Base-by-base conservation (phyloP, 768 basidiomycete species). In the Pleurotus pulmonarius region DNA sequence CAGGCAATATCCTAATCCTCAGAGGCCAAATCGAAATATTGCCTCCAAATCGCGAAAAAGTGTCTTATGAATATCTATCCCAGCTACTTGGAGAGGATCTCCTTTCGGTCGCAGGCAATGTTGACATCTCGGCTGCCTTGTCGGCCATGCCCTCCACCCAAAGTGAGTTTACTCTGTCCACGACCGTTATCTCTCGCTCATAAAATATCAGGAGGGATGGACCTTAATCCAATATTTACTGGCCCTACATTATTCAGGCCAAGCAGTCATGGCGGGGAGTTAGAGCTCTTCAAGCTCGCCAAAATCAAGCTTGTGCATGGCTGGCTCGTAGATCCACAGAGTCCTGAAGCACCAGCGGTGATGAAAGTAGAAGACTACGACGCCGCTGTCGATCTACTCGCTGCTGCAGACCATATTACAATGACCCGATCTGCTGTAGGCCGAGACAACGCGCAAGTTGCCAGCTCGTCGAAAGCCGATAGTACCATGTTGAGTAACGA, bases 1-100 rank as follows among this genome's bases (percentile, higher is more conserved):
- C 43, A 90, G 91, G 91, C 72, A 97, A 97, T 66, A 90, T 94
- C 49, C 80, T 96, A 26, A 86, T 96, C 58, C 76, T 97, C 2
- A 83, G 93, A n/a, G 88, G 86, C 49, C 79, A 89, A 61, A 91
- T 96, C 59, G 70, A 81, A 52, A 86, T 97, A 59, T 76, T 79
- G 34, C 90, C 92, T 0, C 75, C 67, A 18, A 76, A 82, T 47
- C 86, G 90, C 24, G 76, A 70, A 29, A 83, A 80, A 16, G 92
- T 92, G 20, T 88, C 90, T 13, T 97, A 95, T 70, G 88, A 91
- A 58, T 85, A 88, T 57, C 83, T 97, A 18, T 85, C 93, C 3
- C 85, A 89, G 60, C 78, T 94, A 49, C 80, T 97, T 18, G 94
- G 84, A 34, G 92, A 93, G 63, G 88, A 90, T 66, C 83, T 97